Evolutionary conservation across 768 basidiomycete species (phyloP).

Genomic region (button mushroom (Agaricus bisporus)): DNA sequence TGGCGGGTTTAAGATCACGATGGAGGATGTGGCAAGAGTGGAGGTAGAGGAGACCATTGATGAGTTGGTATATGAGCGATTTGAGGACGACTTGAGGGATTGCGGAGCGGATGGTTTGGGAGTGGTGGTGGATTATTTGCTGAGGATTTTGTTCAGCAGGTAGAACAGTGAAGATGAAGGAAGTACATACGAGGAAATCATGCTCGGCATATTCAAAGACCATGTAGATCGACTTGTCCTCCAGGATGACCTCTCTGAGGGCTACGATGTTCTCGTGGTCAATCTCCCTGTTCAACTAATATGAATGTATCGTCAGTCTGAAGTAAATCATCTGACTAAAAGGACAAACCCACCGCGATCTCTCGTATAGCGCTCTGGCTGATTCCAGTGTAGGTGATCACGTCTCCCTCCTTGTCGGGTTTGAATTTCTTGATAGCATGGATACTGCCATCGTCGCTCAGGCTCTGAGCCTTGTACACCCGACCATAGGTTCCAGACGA

Average conservation of each 20-base stretch:
- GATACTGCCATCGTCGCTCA: conserved; percentile 60
- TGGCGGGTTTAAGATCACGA: conserved; percentile 97
- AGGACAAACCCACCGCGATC: conserved; percentile 66
- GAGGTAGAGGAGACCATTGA: conserved; percentile 92
- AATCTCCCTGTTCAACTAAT: conserved; percentile 82
- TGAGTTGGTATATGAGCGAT: conserved; percentile 87
- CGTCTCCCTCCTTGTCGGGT: conserved; percentile 98
- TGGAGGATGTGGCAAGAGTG: conserved; percentile 94
- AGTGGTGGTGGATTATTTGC: conserved; percentile 99
- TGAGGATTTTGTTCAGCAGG: conserved; percentile 22
- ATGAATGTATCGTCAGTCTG: conserved; percentile 12
- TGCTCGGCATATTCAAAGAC: conserved; percentile 99
- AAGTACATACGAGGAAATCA: conserved; percentile 80
- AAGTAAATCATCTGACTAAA: neutral
- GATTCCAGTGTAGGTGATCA: conserved; percentile 92
- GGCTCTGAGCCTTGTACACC: conserved; percentile 94
- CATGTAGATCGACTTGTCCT: conserved; percentile 99
- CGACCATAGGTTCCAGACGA: conserved; percentile 97
- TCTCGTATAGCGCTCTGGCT: conserved; percentile 97
- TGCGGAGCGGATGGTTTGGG: conserved; percentile 75
- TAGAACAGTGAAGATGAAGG: neutral
- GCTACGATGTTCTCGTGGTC: conserved; percentile 88
- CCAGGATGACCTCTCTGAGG: conserved; percentile 90
- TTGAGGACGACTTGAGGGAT: conserved; percentile 82
- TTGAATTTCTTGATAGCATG: conserved; percentile 99